Evolutionary conservation across 371 early-diverging fungal genomes (phyloP).

Genomic region (Actinomucor elegans): DNA sequence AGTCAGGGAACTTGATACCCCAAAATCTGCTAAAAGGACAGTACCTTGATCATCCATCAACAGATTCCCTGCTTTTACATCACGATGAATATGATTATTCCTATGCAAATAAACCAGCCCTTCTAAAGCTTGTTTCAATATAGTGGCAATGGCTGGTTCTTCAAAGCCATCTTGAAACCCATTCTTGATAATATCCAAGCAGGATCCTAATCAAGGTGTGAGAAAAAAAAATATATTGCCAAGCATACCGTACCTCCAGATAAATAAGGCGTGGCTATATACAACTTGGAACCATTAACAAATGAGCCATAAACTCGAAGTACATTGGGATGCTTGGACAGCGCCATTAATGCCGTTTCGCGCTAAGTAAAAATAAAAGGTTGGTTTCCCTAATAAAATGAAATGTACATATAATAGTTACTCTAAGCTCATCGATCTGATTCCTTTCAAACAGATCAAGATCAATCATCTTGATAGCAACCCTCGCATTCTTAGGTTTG

Average conservation of each 20-base stretch:
- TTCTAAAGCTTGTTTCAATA: slow-evolving; percentile 78
- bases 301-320: slow-evolving; percentile 83
- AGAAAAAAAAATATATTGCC: neutral
- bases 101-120: slow-evolving; percentile 86
- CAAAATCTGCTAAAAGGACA: slow-evolving; percentile 87
- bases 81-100: slow-evolving; percentile 85
- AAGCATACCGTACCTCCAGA: slow-evolving; percentile 27
- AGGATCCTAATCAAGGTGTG: slow-evolving; percentile 54
- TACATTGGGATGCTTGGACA: slow-evolving; percentile 84
- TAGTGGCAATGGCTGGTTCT: slow-evolving; percentile 76
- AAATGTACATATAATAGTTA: slow-evolving; percentile 25
- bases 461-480: slow-evolving; percentile 88
- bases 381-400: too few relatives aligned
- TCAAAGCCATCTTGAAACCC: slow-evolving; percentile 80
- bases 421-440: slow-evolving; percentile 89
- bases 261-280: slow-evolving; percentile 82
- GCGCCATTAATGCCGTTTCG: slow-evolving; percentile 84
- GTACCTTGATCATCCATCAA: slow-evolving; percentile 79
- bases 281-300: slow-evolving; percentile 74
- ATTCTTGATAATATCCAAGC: slow-evolving; percentile 86
- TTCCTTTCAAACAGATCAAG: slow-evolving; percentile 90
- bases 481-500: slow-evolving; percentile 65
- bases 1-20: slow-evolving; percentile 76
- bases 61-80: slow-evolving; percentile 88
- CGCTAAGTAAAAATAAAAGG: slow-evolving; percentile 54